Evolutionary conservation across 345 rosid species (phyloP).

Genomic region (Moricandia moricandioides): DNA sequence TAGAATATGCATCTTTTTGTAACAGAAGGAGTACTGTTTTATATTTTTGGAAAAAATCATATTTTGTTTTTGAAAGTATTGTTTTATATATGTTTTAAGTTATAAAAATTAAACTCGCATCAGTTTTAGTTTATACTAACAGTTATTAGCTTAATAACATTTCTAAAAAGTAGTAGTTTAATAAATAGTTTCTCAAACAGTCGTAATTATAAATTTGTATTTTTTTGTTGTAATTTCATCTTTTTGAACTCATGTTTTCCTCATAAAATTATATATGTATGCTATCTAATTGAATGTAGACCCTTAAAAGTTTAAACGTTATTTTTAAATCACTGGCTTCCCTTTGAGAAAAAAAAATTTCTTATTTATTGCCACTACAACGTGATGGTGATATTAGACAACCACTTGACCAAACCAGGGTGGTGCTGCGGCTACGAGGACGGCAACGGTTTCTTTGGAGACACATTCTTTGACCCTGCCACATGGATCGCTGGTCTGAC

Average conservation of each 20-base stretch:
- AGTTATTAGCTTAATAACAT: background rate
- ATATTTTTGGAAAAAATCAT: too few species aligned
- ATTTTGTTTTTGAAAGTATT: background rate
- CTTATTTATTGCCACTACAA: slow-evolving; percentile 39
- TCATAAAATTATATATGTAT: background rate
- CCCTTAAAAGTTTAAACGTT: background rate
- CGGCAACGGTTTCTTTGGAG: slow-evolving; percentile 99
- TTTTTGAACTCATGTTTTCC: background rate
- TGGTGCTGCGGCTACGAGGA: slow-evolving; percentile 83
- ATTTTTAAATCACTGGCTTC: background rate
- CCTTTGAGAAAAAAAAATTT: background rate
- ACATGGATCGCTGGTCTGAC: slow-evolving; percentile 71
- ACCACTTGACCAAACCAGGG: slow-evolving; percentile 87
- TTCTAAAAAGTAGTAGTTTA: background rate
- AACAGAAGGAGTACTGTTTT: too few species aligned
- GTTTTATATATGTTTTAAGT: background rate
- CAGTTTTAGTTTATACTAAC: background rate
- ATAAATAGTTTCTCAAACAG: background rate
- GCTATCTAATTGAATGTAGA: background rate
- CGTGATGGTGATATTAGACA: slow-evolving; percentile 89
- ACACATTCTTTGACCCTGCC: slow-evolving; percentile 60
- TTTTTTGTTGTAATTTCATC: background rate
- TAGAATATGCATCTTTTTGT: too few species aligned
- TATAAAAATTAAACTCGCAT: background rate
- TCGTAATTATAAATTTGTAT: background rate